Base-by-base conservation (phyloP, 305 asterid genomes). In the Salvia sclarea region DNA sequence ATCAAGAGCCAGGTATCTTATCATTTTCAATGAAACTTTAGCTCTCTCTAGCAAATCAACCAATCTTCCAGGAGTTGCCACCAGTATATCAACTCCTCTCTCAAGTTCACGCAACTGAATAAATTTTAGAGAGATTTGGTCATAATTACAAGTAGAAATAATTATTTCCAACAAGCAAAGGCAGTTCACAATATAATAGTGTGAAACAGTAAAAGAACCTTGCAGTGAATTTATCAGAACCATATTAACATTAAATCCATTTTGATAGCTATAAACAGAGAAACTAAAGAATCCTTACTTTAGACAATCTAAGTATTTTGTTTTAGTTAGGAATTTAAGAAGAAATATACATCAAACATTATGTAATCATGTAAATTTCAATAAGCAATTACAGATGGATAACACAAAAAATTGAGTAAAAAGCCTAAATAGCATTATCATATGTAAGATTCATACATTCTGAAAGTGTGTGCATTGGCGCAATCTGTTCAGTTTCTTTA, bases 11-110 rank as follows among this genome's bases (percentile, higher is more conserved):
- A 90, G 78, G 69, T 87, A 88, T 72, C 87, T 83, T 57, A 90
- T 82, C 93, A 84, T 79, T 72, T 84, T 79, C 72, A 90, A 66
- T 56, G 95, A 84, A 59, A 87, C 91, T 79, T 79, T 87, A 53
- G 91, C 95, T 75, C 95, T 85, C 82, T 90, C 96, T 45, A 85
- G 88, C 83, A 89, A 75, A 81, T 87, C 95, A 35, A 89, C 92
- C 79, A 89, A 75, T 80, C 92, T 82, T 70, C 96, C 96, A 35
- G 96, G 96, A 38, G 96, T 89, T 25, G 96, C 96, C 82, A 89
- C 96, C 75, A 89, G 83, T 82, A 89, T 87, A 79, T 89, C 96
- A 84, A 89, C 95, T 28, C 95, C 96, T 76, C 89, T 87, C 81
- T 89, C 92, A 55, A 87, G 83, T 82, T 87, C 95, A 8, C 95